Base-by-base conservation (phyloP, 2,329 filamentous ascomycete genomes). In the Sporothrix euskadiensis region DNA sequence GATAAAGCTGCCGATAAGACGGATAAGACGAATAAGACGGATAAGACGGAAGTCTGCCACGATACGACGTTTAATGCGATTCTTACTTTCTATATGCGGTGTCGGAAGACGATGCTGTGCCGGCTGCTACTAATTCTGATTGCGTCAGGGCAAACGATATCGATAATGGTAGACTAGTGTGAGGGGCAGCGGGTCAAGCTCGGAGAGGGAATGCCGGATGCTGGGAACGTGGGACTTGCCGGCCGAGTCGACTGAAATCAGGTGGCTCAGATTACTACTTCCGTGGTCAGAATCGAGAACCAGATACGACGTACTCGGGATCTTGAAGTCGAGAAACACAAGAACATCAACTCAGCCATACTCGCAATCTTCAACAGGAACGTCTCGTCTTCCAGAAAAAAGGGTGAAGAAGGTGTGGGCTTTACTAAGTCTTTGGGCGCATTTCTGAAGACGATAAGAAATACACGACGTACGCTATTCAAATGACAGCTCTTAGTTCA, bases 41-140 rank as follows among this genome's bases (percentile, higher is more conserved):
- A 26, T 26, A 26, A 26, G 26, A 26, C 61, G 35, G 61, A 65
- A 65, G 61, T 44, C 61, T 63, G 32, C 19, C 35, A 35, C 59
- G 59, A 41, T 41, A 19, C 32, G 32, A 35, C 35, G 35, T 35
- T 8, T 54, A 6, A n/a, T 8, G 9, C n/a, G 22, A 22, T 22
- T 7, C 49, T 54, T 22, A 1, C 52, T 54, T 9, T 54, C 61
- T 65, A 19, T 44, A 30, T 65, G n/a, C 35, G 61, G 61, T 44
- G 61, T 65, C 61, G 61, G 61, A 65, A 65, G 32, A 65, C 19
- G 4, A n/a, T 26, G 61, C 61, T 19, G 39, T 61, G 57, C 57
- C 57, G 57, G 16, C 26, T 12, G 54, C 14, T 5, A 63, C 2
- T 19, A 26, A 26, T 26, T 26, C 14, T 57, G 26, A 52, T 22